Conservation (phyloP, 148 eudicot genomes). For the Chenopodium quinoa region DNA sequence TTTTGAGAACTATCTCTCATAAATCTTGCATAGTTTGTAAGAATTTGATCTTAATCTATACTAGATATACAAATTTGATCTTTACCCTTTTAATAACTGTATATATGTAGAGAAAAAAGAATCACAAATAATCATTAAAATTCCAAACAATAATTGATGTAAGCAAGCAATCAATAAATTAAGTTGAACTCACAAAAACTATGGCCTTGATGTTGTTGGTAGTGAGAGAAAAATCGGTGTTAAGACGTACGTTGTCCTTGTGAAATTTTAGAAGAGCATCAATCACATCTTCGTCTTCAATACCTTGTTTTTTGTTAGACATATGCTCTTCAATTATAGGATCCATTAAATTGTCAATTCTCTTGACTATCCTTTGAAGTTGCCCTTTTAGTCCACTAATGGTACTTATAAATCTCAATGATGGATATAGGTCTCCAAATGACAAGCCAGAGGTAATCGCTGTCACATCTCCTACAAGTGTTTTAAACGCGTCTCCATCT, state of each 20-base stretch:
- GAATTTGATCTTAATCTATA: no score
- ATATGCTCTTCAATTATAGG: conserved; percentile 32
- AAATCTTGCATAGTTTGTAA: no score
- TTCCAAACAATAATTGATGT: no score
- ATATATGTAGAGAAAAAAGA: no score
- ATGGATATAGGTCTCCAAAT: conserved; percentile 32
- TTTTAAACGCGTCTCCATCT: conserved; percentile 15
- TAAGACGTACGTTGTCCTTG: not conserved
- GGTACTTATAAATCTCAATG: conserved; percentile 8
- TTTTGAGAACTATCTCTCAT: no score
- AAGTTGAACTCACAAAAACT: not conserved
- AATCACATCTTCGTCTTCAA: not conserved
- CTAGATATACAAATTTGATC: no score
- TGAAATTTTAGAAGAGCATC: not conserved
- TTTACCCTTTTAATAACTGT: no score
- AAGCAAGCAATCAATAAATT: no score
- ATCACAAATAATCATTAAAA: no score
- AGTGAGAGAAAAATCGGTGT: not conserved
- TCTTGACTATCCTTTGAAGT: conserved; percentile 9
- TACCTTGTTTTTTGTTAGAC: not conserved
- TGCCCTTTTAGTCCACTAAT: conserved; percentile 23
- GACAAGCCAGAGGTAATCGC: conserved; percentile 18
- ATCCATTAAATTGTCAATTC: conserved; percentile 19
- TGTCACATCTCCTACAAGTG: not conserved
- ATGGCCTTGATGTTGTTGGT: not conserved